phyloP scores from a whole-genome alignment of 2,329 filamentous ascomycete species.

The Talaromyces sp. region DNA sequence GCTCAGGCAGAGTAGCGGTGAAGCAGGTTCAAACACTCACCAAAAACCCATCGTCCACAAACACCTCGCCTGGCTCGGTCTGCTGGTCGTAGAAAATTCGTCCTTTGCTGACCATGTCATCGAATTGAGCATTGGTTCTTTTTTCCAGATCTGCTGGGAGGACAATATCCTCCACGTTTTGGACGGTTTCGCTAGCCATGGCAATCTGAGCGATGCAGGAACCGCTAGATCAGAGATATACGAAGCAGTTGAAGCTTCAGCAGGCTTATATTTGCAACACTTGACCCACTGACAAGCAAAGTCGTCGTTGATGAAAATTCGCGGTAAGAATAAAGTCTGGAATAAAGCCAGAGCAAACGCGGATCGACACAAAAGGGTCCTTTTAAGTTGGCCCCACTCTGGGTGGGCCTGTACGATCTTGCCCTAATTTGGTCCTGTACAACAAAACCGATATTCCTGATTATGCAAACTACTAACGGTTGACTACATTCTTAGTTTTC shows the following conservation, averaged over 20 bases:
- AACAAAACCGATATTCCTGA: not conserved
- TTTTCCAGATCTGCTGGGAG: slow-evolving; percentile 25
- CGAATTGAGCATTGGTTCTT: slow-evolving; percentile 16
- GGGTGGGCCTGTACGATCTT: not conserved
- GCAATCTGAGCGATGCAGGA: not conserved
- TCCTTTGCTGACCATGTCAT: slow-evolving; percentile 17
- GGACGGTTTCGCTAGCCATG: not conserved
- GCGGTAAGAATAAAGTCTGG: not conserved
- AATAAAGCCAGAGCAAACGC: not conserved
- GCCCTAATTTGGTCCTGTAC: not conserved
- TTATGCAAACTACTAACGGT: not conserved
- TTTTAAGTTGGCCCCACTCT: not conserved
- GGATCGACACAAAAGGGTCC: not conserved
- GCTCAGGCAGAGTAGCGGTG: not conserved
- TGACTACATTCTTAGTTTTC: not conserved
- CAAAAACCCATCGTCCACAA: slow-evolving; percentile 20
- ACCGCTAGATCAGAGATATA: not conserved
- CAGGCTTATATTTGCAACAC: not conserved
- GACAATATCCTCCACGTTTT: slow-evolving; percentile 3
- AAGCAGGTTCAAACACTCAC: slow-evolving; percentile 10
- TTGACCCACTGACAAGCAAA: not conserved
- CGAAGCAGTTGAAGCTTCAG: not conserved
- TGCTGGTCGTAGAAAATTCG: slow-evolving; percentile 19
- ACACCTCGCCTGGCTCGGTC: slow-evolving; percentile 16
- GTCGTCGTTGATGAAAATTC: not conserved